phyloP scores from a whole-genome alignment of 345 rosid genomes.

The Linum trigynum region DNA sequence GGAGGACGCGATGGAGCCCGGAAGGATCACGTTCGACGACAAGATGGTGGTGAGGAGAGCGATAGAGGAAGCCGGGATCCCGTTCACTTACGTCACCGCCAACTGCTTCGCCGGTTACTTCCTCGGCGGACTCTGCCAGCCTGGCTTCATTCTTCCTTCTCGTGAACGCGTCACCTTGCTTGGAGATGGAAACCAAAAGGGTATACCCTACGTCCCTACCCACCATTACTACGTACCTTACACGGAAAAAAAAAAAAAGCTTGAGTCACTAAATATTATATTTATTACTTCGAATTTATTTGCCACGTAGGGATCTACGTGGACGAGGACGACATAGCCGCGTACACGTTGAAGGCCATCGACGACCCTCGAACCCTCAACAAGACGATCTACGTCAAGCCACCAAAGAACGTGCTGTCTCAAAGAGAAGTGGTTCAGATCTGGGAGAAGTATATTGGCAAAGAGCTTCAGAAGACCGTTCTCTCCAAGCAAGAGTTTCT shows the following conservation, averaged over 20 bases:
- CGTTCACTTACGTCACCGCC: constrained; percentile 40
- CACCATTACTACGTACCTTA: neutral
- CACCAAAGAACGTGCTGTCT: constrained; percentile 41
- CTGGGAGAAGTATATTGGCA: constrained; percentile 52
- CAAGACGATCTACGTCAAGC: constrained; percentile 40
- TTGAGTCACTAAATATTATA: too few relatives aligned
- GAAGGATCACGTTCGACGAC: constrained; percentile 44
- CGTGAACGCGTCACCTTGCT: constrained; percentile 29
- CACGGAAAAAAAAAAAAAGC: neutral
- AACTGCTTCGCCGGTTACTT: constrained; percentile 58
- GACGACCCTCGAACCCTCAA: constrained; percentile 42
- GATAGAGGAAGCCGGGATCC: constrained; percentile 37
- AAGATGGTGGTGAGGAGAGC: constrained; percentile 50
- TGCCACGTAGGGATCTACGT: constrained; percentile 31
- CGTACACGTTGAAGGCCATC: constrained; percentile 27
- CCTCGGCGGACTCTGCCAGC: constrained; percentile 45
- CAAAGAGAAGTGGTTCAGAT: constrained; percentile 36
- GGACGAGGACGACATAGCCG: constrained; percentile 53
- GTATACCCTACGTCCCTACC: constrained; percentile 12
- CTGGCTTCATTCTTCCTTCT: constrained; percentile 41
- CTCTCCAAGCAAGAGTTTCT: constrained; percentile 39
- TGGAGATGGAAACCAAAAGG: constrained; percentile 42
- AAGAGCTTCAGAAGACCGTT: constrained; percentile 32
- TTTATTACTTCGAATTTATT: too few relatives aligned
- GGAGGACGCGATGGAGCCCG: constrained; percentile 47